These are phyloP conservation scores for Wallacemonas sp. DNA, from an alignment of 208 protist species.

Conservation along the genomic window DNA sequence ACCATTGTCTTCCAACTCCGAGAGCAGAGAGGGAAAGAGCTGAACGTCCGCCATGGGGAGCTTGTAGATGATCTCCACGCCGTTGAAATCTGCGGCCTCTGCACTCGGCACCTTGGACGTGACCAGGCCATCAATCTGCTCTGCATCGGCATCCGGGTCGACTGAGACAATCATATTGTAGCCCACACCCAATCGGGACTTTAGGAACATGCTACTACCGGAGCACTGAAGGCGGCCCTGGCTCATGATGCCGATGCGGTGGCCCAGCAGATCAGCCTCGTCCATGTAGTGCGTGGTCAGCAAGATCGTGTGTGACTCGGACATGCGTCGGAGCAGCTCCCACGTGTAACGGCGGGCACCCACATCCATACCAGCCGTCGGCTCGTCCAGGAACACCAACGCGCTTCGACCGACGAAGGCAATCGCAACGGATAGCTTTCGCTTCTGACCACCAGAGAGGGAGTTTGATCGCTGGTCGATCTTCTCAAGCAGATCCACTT, in stretches of 20 bases:
- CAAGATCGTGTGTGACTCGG: constrained; percentile 37
- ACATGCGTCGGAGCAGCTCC: constrained; percentile 30
- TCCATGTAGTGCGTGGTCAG: constrained; percentile 91
- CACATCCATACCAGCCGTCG: constrained; percentile 78
- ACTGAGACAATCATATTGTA: constrained; percentile 36
- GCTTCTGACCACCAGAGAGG: constrained; percentile 52
- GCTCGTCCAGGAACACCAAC: constrained; percentile 76
- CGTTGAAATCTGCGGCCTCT: constrained; percentile 3
- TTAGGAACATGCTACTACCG: constrained; percentile 52
- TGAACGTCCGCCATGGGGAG: constrained; percentile 22
- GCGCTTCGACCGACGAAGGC: constrained; percentile 59
- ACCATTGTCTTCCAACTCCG: constrained; percentile 18
- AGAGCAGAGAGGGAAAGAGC: constrained; percentile 24
- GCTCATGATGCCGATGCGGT: constrained; percentile 88
- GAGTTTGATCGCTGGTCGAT: constrained; percentile 21
- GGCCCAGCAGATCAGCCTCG: constrained; percentile 86
- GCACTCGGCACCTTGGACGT: constrained; percentile 19
- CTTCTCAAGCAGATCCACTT: constrained; percentile 43
- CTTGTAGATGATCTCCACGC: constrained; percentile 27
- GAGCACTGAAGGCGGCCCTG: constrained; percentile 36
- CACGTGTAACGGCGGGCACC: constrained; percentile 55
- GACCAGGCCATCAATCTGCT: constrained; percentile 21
- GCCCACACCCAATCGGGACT: constrained; percentile 34
- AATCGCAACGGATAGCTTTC: constrained; percentile 65
- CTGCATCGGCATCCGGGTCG: constrained; percentile 13